Evolutionary conservation across 176 grass and related monocot species (phyloP), one percentile per base, ranked within the genome.

Genomic region (Carex myosuroides): DNA sequence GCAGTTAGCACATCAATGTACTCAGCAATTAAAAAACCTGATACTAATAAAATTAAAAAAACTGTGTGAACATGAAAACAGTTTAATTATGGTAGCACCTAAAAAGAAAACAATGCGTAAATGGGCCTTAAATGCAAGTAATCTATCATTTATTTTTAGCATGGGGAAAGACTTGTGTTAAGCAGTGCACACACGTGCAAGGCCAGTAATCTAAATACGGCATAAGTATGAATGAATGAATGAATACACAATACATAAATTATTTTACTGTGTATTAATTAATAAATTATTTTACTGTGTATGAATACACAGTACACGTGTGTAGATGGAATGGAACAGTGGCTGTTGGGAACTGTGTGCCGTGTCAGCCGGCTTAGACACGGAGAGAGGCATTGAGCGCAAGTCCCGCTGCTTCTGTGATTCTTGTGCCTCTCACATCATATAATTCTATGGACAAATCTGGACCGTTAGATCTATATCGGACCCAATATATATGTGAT

Each of bases 131-230:
- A 70, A 70, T 70, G 59, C 59, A 18, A 60, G 11, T 60, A 60
- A 18, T 60, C 18, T 5, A 39, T 69, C n/a, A 56, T 54, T 14
- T 79, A 0, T 4, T 79, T 22, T 32, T 58, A 62, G 55, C 77
- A 80, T 80, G 77, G 77, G 77, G 2, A 8, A 35, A 41, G 4
- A 80, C 16, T 78, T 60, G 54, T 60, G 54, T 80, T 26, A 44
- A 62, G 35, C 56, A 81, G 32, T 81, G 79, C 16, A 50, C 58
- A 81, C 79, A 81, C 41, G 79, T 81, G 79, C 57, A 24, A 48
- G 30, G 11, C 35, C 37, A 81, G 77, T 80, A 29, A 18, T 30
- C 54, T 39, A 61, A 35, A 59, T 35, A 80, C 33, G 48, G 26
- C 77, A 80, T n/a, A 18, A 60, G 29, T 18, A 59, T 37, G 16